phyloP scores from a whole-genome alignment of 495 filamentous ascomycete species.

The Tuber aestivum region DNA sequence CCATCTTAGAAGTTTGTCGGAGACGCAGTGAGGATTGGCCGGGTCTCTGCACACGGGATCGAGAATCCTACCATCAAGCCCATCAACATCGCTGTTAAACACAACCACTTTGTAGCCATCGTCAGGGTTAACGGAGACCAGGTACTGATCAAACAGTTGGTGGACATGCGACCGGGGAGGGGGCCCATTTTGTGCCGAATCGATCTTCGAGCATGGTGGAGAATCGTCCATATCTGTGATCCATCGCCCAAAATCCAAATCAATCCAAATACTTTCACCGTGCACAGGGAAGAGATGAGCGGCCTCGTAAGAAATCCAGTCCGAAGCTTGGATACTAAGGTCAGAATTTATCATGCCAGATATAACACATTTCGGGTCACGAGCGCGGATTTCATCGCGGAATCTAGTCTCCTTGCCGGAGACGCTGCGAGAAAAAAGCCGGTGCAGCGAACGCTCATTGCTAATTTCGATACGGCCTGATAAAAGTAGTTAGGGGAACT shows the following conservation, averaged over 20 bases:
- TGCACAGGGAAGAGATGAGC: conserved; percentile 31
- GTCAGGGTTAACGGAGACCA: conserved; percentile 34
- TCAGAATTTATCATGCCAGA: conserved; percentile 16
- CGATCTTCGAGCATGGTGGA: conserved; percentile 26
- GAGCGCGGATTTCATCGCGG: conserved; percentile 27
- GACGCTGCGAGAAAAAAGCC: conserved; percentile 23
- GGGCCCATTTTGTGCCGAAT: conserved; percentile 37
- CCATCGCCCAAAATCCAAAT: conserved; percentile 19
- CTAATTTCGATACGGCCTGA: conserved; percentile 23
- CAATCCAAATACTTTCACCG: conserved; percentile 24
- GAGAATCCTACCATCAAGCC: conserved; percentile 38
- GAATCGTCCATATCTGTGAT: conserved; percentile 34
- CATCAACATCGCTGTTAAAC: conserved; percentile 30
- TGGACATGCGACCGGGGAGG: conserved; percentile 28
- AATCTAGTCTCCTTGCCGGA: conserved; percentile 30
- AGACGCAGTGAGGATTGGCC: conserved; percentile 30
- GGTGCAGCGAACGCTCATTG: conserved; percentile 23
- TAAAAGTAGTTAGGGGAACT: conserved; percentile 9
- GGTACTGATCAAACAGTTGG: conserved; percentile 31
- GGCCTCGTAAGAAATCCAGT: conserved; percentile 26
- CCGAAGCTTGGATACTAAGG: conserved; percentile 5
- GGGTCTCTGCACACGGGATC: conserved; percentile 35
- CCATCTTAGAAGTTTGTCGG: conserved; percentile 41
- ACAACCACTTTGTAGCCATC: conserved; percentile 40
- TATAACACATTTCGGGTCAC: conserved; percentile 32